Conservation (phyloP, 305 asterid species). For the Solanum chacoense region DNA sequence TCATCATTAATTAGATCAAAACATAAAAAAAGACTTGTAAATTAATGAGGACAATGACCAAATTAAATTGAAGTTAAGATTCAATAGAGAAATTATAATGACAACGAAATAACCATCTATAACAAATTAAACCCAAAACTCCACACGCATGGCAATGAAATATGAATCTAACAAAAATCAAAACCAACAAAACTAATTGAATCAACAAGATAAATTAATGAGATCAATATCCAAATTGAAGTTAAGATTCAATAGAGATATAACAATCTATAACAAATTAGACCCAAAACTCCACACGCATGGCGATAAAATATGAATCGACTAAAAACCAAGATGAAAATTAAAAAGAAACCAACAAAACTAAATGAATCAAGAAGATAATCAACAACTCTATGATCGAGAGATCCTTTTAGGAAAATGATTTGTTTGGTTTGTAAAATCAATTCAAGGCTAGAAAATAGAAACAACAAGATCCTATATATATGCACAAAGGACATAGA, state of each 20-base stretch:
- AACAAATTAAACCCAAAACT: not conserved
- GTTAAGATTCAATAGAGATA: not conserved
- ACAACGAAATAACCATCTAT: not conserved
- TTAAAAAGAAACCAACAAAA: not conserved
- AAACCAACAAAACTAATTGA: not conserved
- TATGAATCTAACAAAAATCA: not conserved
- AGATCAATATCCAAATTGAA: not conserved
- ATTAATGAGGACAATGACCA: not conserved
- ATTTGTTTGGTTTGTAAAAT: not conserved
- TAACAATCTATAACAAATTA: not conserved
- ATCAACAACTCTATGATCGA: not conserved
- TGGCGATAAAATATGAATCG: not conserved
- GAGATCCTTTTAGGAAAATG: not conserved
- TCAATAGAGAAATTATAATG: not conserved
- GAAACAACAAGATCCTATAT: conserved; percentile 1
- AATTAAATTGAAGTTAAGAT: not conserved
- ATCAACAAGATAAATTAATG: not conserved
- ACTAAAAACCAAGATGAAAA: not conserved
- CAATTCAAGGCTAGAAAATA: not conserved
- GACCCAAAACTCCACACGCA: not conserved
- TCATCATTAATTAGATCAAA: not conserved
- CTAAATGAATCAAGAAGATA: not conserved
- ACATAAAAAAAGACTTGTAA: not conserved
- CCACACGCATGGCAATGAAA: not conserved
- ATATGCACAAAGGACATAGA: not conserved